A percentile compares a stretch with the other conserved stretches of the same genome.
These are phyloP conservation scores for Xerocomus tenax DNA, from an alignment of 1,284 basidiomycete species.

Conservation along the genomic window DNA sequence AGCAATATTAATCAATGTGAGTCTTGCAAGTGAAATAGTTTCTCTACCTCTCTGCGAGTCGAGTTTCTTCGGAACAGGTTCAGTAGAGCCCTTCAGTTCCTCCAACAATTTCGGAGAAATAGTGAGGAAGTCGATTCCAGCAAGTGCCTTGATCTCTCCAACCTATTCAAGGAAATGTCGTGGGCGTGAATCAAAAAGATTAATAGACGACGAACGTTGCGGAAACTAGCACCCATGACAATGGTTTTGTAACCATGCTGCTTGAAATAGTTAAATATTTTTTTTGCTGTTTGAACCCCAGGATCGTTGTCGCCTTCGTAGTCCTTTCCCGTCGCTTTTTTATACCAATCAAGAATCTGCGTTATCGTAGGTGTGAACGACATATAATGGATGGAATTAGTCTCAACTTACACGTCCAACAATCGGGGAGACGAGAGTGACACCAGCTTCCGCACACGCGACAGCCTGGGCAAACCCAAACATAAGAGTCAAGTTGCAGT, in stretches of 20 bases:
- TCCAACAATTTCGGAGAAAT: slow-evolving; percentile 87
- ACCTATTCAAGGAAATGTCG: slow-evolving; percentile 34
- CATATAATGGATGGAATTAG: not conserved
- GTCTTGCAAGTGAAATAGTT: not conserved
- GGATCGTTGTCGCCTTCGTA: slow-evolving; percentile 88
- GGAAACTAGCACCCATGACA: slow-evolving; percentile 99
- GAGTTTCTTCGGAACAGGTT: slow-evolving; percentile 77
- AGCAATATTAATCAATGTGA: not conserved
- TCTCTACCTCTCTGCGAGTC: slow-evolving; percentile 38
- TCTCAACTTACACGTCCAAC: slow-evolving; percentile 77
- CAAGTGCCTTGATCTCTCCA: slow-evolving; percentile 89
- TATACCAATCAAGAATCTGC: not conserved
- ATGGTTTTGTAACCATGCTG: slow-evolving; percentile 96
- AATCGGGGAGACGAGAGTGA: slow-evolving; percentile 98
- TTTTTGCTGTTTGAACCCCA: slow-evolving; percentile 90
- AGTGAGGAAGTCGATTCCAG: slow-evolving; percentile 94
- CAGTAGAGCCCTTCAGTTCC: slow-evolving; percentile 75
- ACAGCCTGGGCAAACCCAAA: slow-evolving; percentile 98
- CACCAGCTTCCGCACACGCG: slow-evolving; percentile 94
- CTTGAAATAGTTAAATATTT: slow-evolving; percentile 99
- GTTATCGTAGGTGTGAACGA: not conserved
- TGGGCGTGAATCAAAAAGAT: not conserved
- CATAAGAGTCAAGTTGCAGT: slow-evolving; percentile 96
- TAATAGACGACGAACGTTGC: slow-evolving; percentile 54
- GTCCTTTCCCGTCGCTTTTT: slow-evolving; percentile 25